Base-by-base conservation (phyloP, 495 filamentous ascomycete genomes). In the Daldinia concentrica region DNA sequence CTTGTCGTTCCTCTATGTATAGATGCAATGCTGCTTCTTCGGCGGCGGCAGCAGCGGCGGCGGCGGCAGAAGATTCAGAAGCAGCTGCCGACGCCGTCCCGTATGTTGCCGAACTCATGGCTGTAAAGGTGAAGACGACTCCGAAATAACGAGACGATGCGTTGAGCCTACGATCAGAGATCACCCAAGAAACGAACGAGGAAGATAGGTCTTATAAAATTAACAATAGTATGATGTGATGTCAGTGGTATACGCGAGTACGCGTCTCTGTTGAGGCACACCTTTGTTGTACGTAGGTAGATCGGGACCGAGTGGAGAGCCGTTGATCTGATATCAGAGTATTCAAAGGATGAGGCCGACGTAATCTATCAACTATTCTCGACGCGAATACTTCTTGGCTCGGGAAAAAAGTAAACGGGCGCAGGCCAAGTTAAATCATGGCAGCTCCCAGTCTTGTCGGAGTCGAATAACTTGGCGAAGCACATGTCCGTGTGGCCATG, bases 1-100 rank as follows among this genome's bases (percentile, higher is more conserved):
- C 57, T 66, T 78, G 78, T 36, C 80, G 73, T 43, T 26, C 24
- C 15, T 65, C 72, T 26, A 82, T 76, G 51, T 65, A 77, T 24
- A 69, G 71, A 4, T 62, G 56, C 11, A 59, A 60, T 45, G 76
- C 29, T 12, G 45, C 27, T 29, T 52, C 41, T 8, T 36, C 8
- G 32, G 62, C 30, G 1, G 4, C 7, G 55, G n/a, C 4, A 6
- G 12, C 43, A 3, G 43, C 43, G n/a, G 63, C 14, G 9, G 24
- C n/a, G 6, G 61, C 39, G 12, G 66, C 29, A 1, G n/a, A 15
- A 17, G 63, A 6, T 12, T n/a, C n/a, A 3, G 61, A 39, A 26
- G 62, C 29, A 0, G n/a, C 37, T 9, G 64, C 36, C 1, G 62
- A 34, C 24, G 63, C 27, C 32, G 27, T 52, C 36, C 26, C 61